Evolutionary conservation across 192 early-diverging fungal species (phyloP).

Genomic region (Coemansia brasiliensis): DNA sequence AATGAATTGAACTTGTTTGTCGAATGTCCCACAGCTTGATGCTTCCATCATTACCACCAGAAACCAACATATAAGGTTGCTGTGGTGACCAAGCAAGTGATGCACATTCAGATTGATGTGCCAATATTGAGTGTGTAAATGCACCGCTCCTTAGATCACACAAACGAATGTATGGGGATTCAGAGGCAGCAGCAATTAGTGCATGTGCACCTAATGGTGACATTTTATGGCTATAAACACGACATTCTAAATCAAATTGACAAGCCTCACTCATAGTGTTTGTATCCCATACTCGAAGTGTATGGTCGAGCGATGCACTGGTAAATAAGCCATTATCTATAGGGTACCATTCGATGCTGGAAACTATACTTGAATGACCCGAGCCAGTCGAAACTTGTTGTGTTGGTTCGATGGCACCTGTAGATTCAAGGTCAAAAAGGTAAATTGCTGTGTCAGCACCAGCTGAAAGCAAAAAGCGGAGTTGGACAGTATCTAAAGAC

Average conservation of each 20-base stretch:
- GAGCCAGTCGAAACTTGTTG: conserved; percentile 18
- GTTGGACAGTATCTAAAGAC: conserved; percentile 28
- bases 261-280: conserved; percentile 66
- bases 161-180: conserved; percentile 67
- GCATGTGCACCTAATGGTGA: conserved; percentile 75
- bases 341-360: conserved; percentile 78
- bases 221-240: conserved; percentile 69
- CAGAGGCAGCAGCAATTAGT: conserved; percentile 75
- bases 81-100: conserved; percentile 74
- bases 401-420: conserved; percentile 19
- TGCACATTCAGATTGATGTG: conserved; percentile 62
- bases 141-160: conserved; percentile 66
- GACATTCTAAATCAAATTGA: conserved; percentile 67
- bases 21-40: conserved; percentile 86
- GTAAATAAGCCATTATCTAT: conserved; percentile 84
- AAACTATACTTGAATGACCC: conserved; percentile 68
- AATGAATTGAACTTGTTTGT: conserved; percentile 61
- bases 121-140: conserved; percentile 45
- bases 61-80: conserved; percentile 68
- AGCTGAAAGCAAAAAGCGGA: conserved; percentile 35
- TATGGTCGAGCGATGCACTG: conserved; percentile 74
- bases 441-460: conserved; percentile 48
- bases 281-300: conserved; percentile 82
- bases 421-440: conserved; percentile 43
- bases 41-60: conserved; percentile 74